Evolutionary conservation across 306 rosid species (phyloP).

Genomic region (Fagus sylvatica): DNA sequence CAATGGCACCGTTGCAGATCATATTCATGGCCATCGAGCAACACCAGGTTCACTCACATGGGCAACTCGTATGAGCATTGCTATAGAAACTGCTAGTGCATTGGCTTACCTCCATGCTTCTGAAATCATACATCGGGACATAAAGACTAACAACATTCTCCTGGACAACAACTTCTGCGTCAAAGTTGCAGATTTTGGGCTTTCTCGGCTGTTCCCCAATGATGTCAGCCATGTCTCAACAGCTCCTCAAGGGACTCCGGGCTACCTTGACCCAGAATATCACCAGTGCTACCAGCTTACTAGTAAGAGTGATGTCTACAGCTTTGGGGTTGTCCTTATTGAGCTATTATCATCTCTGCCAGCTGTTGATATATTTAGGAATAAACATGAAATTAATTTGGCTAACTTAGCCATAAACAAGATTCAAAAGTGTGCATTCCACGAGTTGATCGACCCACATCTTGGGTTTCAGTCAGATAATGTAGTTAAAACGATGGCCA

Average conservation of each 20-base stretch:
- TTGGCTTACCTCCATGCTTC: slow-evolving; percentile 78
- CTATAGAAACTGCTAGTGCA: slow-evolving; percentile 66
- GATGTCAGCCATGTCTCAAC: slow-evolving; percentile 73
- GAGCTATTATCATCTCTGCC: slow-evolving; percentile 72
- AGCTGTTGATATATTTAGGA: slow-evolving; percentile 60
- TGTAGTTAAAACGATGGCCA: slow-evolving; percentile 44
- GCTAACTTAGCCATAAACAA: slow-evolving; percentile 46
- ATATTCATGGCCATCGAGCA: slow-evolving; percentile 61
- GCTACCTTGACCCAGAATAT: slow-evolving; percentile 75
- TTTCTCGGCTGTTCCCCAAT: slow-evolving; percentile 59
- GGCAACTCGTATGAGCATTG: slow-evolving; percentile 63
- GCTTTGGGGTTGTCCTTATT: slow-evolving; percentile 69
- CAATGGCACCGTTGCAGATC: slow-evolving; percentile 75
- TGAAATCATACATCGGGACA: slow-evolving; percentile 68
- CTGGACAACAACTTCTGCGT: slow-evolving; percentile 50
- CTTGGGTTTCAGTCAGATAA: slow-evolving; percentile 56
- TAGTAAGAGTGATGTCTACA: slow-evolving; percentile 71
- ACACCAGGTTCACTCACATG: slow-evolving; percentile 44
- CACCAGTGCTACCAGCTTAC: slow-evolving; percentile 65
- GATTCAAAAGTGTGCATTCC: slow-evolving; percentile 39
- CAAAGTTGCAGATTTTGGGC: slow-evolving; percentile 83
- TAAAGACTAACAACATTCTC: slow-evolving; percentile 74
- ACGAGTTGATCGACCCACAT: slow-evolving; percentile 54
- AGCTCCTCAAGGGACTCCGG: slow-evolving; percentile 80
- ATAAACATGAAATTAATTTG: slow-evolving; percentile 58